Evolutionary conservation across 352 stramenopile genomes (phyloP), one percentile per base, ranked within the genome.

Genomic region (Phytopythium vexans): DNA sequence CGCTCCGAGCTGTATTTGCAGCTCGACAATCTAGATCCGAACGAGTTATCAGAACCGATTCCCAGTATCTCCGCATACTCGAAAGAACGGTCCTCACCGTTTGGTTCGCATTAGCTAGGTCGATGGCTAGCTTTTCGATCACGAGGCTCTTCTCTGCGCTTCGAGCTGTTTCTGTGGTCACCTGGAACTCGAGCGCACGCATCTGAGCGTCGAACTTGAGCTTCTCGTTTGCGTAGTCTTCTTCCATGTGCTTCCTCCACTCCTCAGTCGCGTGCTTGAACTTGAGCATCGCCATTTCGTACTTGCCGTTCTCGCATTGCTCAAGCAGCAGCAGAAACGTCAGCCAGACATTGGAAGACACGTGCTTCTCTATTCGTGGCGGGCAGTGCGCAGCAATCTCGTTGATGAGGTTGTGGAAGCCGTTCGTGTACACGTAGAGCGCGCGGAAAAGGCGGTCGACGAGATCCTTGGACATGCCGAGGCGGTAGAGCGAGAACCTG

Each of bases 231-330:
- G 55, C 41, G 27, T 86, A 81, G 5, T 66, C 68, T 9, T 85
- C 58, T 11, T 84, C 69, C 54, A 77, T 77, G 21, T 83, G 71
- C 12, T 69, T 66, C 3, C 78, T 74, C 53, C 78, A 77, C 11
- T 71, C 61, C 5, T 86, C 60, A 0, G 79, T 83, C 10, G 77
- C 78, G 43, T 90, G 76, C 41, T 91, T 90, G 56, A 91, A 88
- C 54, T 90, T 91, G 53, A 89, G 74, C 80, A 93, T 89, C 12
- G 83, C 78, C 79, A 93, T 91, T 43, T 93, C 81, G 63, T 93
- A 93, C 37, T 86, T 89, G 27, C 75, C 77, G 37, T 87, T 74
- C 31, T 88, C 83, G 27, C 83, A 93, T 54, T 91, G 80, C 56
- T 93, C 83, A 1, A 93, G 63, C 15, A 93, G 53, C 6, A 91